Base-by-base conservation (phyloP, 495 filamentous ascomycete species). In the Mycothermus thermophilus region DNA sequence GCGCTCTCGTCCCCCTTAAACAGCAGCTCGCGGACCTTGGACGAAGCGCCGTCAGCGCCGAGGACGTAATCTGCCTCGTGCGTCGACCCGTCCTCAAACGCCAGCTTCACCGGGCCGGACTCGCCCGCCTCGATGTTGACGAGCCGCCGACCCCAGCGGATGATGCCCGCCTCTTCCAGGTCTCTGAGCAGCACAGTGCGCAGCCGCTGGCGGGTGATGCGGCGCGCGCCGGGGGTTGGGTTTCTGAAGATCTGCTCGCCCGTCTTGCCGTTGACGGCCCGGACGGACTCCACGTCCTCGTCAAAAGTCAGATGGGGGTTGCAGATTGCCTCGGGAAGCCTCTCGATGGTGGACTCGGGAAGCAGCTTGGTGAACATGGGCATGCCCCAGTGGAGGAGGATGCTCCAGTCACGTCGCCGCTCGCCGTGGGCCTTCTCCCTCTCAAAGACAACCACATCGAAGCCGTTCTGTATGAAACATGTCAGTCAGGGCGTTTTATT, bases 81-180 rank as follows among this genome's bases (percentile, higher is more conserved):
- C 0, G 30, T 36, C 20, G 18, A 11, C 32, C 75, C 71, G 51
- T 82, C 81, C 26, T 74, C 76, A 66, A 84, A 87, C 50, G 71
- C 69, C 27, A 69, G 71, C 23, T 67, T 72, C 22, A 82, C 60
- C 44, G 74, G 69, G 37, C 33, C 33, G 6, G 15, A 16, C 17
- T 50, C 71, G 51, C 71, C 74, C 67, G 15, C 58, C 14, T 47
- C 48, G 13, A 56, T 10, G 11, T 26, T 32, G 13, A 44, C 46
- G 24, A 63, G 38, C 8, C 22, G 27, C 35, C 52, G 57, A 14
- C 46, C 47, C 34, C 43, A 59, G 1, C 35, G 23, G 6, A 62
- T 48, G n/a, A 17, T 12, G 4, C 27, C 30, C 17, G 11, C 28
- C 5, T 19, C 22, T 20, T 60, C 55, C 0, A 54, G 12, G 8